Base-by-base conservation (phyloP, 129 eudicot genomes). In the Escallonia herrerae region DNA sequence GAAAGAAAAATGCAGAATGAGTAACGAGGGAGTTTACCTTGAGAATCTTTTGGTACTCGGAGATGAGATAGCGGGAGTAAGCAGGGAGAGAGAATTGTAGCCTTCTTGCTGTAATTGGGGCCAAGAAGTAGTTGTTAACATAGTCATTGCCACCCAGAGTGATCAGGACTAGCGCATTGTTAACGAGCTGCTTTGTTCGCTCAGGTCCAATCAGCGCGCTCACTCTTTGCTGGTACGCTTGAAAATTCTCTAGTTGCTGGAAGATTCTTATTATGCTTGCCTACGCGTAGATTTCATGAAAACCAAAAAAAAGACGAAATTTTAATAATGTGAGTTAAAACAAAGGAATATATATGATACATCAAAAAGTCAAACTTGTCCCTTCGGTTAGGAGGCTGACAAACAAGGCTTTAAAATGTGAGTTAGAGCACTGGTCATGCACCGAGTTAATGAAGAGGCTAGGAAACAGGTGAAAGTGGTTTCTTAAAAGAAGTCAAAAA, bases 141-240 rank as follows among this genome's bases (percentile, higher is more conserved):
- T 63, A 89, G 78, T 89, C 96, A 51, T 89, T 89, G 62, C 96
- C 97, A 5, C 97, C 97, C 0, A 90, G 76, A 0, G 83, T 79
- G 66, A 90, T 81, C 6, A 90, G 77, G 37, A 77, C 83, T 2
- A 89, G 84, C 9, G 83, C 94, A 15, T 65, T 50, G 73, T 80
- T 89, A n/a, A 89, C 94, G 11, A 79, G 93, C 39, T 49, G 62
- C 54, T 72, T 63, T 33, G 90, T 64, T 55, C 66, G 48, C 0
- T 69, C 68, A 42, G 77, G 49, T 62, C 96, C 96, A 8, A 85
- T 83, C 2, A 75, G 47, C 40, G 78, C 63, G 9, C 58, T 72
- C 41, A 89, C 37, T 65, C 95, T 65, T 11, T 42, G 69, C 66
- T 89, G 90, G 78, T 89, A 89, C 44, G 73, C 63, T 60, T 66